A percentile compares a stretch with the other conserved stretches of the same genome.
Conservation (phyloP, 805 yeast genomes). For the Jamesozyma lodderae region DNA sequence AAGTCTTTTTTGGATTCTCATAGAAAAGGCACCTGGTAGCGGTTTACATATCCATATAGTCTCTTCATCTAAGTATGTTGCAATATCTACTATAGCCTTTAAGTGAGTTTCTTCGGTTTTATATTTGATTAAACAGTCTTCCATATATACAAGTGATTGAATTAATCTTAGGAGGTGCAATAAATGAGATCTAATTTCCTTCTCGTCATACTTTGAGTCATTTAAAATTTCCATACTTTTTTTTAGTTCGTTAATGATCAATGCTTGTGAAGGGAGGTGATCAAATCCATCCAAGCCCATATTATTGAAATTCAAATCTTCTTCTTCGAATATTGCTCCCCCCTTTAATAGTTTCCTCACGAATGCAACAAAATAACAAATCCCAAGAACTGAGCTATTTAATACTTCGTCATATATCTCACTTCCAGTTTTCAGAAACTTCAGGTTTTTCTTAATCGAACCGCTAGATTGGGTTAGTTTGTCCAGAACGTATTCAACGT, state of each 20-base stretch:
- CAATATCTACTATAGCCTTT: slow-evolving; percentile 10
- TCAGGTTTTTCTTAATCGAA: not conserved
- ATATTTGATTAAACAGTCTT: slow-evolving; percentile 10
- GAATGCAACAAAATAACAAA: slow-evolving; percentile 45
- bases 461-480: slow-evolving; percentile 29
- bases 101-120: slow-evolving; percentile 10
- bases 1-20: slow-evolving; percentile 39
- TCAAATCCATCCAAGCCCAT: slow-evolving; percentile 44
- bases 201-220: not conserved
- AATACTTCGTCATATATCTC: slow-evolving; percentile 42
- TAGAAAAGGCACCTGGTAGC: slow-evolving; percentile 35
- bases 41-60: not conserved
- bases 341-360: slow-evolving; percentile 38
- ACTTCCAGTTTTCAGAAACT: slow-evolving; percentile 16
- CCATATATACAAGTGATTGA: slow-evolving; percentile 25
- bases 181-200: slow-evolving; percentile 4
- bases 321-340: slow-evolving; percentile 65
- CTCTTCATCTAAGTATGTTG: slow-evolving; percentile 1
- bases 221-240: slow-evolving; percentile 24
- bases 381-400: slow-evolving; percentile 42
- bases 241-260: slow-evolving; percentile 25
- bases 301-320: slow-evolving; percentile 57
- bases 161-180: slow-evolving; percentile 23
- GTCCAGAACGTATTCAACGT: slow-evolving; percentile 51
- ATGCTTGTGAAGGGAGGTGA: slow-evolving; percentile 13